A percentile compares a stretch with the other conserved stretches of the same genome.
phyloP scores from a whole-genome alignment of 2,329 filamentous ascomycete genomes.

The Chaetomium strumarium region DNA sequence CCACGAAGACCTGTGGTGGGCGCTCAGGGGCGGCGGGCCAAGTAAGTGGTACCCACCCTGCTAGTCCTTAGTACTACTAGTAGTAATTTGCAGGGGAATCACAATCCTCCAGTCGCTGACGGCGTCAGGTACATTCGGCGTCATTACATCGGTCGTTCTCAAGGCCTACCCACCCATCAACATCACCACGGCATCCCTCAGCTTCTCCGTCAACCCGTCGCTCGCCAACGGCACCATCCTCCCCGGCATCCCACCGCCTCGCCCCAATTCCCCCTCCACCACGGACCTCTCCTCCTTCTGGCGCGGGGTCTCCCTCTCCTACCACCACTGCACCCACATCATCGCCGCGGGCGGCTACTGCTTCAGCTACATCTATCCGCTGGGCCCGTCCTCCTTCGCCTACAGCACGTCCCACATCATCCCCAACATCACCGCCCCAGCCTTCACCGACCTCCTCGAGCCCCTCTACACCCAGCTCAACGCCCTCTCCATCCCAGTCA shows the following conservation, averaged over 20 bases:
- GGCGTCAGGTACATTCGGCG: slow-evolving; percentile 22
- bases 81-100: too few relatives aligned
- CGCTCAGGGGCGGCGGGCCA: slow-evolving; percentile 34
- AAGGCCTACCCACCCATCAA: slow-evolving; percentile 24
- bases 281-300: slow-evolving; percentile 22
- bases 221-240: neutral
- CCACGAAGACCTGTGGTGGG: slow-evolving; percentile 38
- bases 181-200: slow-evolving; percentile 14
- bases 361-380: slow-evolving; percentile 26
- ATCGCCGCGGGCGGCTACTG: slow-evolving; percentile 22
- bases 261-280: neutral
- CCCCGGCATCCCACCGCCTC: neutral
- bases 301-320: slow-evolving; percentile 22
- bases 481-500: slow-evolving; percentile 27
- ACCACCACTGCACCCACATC: slow-evolving; percentile 21
- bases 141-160: slow-evolving; percentile 25
- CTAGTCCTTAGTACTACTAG: too few relatives aligned
- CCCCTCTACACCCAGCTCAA: slow-evolving; percentile 30
- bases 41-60: too few relatives aligned
- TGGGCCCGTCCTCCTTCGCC: slow-evolving; percentile 23
- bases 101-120: neutral
- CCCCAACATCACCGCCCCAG: slow-evolving; percentile 27
- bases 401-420: slow-evolving; percentile 23
- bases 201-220: slow-evolving; percentile 15
- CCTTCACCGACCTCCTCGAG: slow-evolving; percentile 27